phyloP scores from a whole-genome alignment of 164 flowering plant species.

The Piper betle region DNA sequence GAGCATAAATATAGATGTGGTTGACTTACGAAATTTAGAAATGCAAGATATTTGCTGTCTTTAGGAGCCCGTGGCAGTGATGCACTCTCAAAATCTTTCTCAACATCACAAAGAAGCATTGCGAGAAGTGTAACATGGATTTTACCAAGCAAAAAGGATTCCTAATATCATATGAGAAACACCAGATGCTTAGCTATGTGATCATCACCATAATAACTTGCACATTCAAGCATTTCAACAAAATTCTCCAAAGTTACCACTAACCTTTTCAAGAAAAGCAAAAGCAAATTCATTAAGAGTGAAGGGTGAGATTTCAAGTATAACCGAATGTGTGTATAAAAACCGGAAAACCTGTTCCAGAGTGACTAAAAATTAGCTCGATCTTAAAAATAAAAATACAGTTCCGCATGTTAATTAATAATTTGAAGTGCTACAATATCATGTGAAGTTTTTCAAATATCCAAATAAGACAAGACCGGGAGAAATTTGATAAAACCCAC shows the following conservation, averaged over 20 bases:
- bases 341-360: constrained; percentile 64
- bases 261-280: constrained; percentile 87
- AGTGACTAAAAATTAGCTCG: no score
- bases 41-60: constrained; percentile 55
- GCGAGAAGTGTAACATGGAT: constrained; percentile 67
- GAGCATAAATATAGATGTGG: no score
- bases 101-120: constrained; percentile 53
- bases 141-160: constrained; percentile 73
- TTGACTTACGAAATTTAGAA: constrained; percentile 67
- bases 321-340: constrained; percentile 49
- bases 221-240: neutral
- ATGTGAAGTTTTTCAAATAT: no score
- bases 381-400: no score
- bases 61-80: constrained; percentile 29
- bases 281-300: constrained; percentile 86
- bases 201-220: neutral
- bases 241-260: neutral
- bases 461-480: neutral
- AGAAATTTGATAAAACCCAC: constrained; percentile 16
- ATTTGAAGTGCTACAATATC: no score
- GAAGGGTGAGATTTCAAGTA: constrained; percentile 39
- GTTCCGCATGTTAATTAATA: no score
- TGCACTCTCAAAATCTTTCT: constrained; percentile 42
- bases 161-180: constrained; percentile 26
- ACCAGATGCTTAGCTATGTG: neutral